A percentile compares a stretch with the other conserved stretches of the same genome.
phyloP scores from a whole-genome alignment of 2,329 filamentous ascomycete species.

The Bipolaris cookei region DNA sequence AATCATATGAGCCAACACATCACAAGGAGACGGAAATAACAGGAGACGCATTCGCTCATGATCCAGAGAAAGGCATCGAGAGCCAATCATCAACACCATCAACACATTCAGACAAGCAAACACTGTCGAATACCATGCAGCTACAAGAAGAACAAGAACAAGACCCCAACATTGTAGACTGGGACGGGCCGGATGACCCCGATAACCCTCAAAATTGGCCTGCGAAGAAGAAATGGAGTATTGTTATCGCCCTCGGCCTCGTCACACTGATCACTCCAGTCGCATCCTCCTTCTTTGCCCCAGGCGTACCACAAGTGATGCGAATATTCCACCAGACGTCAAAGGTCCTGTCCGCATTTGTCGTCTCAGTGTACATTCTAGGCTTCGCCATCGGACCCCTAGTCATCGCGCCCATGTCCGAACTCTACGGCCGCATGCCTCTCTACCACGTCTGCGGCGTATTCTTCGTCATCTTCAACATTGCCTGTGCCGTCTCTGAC shows the following conservation, averaged over 20 bases:
- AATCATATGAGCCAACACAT: slow-evolving; percentile 37
- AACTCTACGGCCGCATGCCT: slow-evolving; percentile 43
- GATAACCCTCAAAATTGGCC: slow-evolving; percentile 51
- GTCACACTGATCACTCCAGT: slow-evolving; percentile 50
- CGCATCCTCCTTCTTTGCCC: slow-evolving; percentile 58
- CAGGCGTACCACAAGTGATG: slow-evolving; percentile 63
- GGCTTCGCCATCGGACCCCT: slow-evolving; percentile 50
- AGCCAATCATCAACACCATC: slow-evolving; percentile 25
- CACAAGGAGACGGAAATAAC: slow-evolving; percentile 30
- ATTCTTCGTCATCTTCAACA: slow-evolving; percentile 60
- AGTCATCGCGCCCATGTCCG: slow-evolving; percentile 47
- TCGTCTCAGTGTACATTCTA: slow-evolving; percentile 50
- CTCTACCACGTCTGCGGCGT: slow-evolving; percentile 51
- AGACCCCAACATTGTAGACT: slow-evolving; percentile 43
- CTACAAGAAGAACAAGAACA: slow-evolving; percentile 11
- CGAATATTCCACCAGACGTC: slow-evolving; percentile 39
- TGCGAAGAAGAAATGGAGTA: slow-evolving; percentile 45
- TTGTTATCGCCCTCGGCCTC: slow-evolving; percentile 42
- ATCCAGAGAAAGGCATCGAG: slow-evolving; percentile 38
- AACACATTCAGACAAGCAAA: slow-evolving; percentile 35
- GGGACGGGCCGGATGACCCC: slow-evolving; percentile 48
- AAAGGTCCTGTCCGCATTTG: slow-evolving; percentile 43
- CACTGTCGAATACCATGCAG: slow-evolving; percentile 21
- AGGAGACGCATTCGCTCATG: slow-evolving; percentile 21
- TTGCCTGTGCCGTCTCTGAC: slow-evolving; percentile 48